A percentile compares a stretch with the other conserved stretches of the same genome.
Conservation (phyloP, 768 basidiomycete species). For the Tubosaeta sp. region DNA sequence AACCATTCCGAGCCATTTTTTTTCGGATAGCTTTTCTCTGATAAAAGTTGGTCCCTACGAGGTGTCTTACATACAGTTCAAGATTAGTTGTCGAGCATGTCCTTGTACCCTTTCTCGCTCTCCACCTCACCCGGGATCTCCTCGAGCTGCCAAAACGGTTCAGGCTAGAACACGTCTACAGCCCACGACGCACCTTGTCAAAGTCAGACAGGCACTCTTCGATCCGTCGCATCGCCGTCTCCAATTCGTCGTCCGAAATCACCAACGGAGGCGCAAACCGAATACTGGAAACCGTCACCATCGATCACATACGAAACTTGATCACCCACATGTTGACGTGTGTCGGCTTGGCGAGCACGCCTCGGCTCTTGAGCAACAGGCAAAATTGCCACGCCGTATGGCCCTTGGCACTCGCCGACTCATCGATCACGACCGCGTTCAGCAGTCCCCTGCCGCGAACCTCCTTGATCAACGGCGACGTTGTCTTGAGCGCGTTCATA, state of each 20-base stretch:
- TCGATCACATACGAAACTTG: neutral
- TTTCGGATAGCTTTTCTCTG: constrained; percentile 45
- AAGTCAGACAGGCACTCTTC: constrained; percentile 74
- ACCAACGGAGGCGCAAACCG: constrained; percentile 96
- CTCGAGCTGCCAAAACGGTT: constrained; percentile 36
- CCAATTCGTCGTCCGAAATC: constrained; percentile 83
- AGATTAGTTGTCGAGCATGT: constrained; percentile 25
- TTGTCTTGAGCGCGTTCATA: constrained; percentile 45
- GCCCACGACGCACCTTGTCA: constrained; percentile 53
- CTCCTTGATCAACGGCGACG: constrained; percentile 65
- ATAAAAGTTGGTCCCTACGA: constrained; percentile 54
- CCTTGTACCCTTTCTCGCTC: constrained; percentile 56
- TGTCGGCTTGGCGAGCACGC: constrained; percentile 93
- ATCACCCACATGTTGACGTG: constrained; percentile 83
- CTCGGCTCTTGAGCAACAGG: constrained; percentile 83
- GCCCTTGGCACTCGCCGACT: constrained; percentile 68
- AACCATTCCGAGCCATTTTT: constrained; percentile 40
- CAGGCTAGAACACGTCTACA: neutral
- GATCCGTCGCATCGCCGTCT: constrained; percentile 71
- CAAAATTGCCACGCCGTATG: constrained; percentile 96
- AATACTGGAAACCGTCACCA: constrained; percentile 49
- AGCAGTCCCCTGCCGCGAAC: constrained; percentile 87
- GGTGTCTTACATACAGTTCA: constrained; percentile 45
- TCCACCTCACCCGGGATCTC: constrained; percentile 63
- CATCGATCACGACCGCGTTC: constrained; percentile 93